Evolutionary conservation across 257 asterid species (phyloP).

Genomic region (Rhazya stricta): DNA sequence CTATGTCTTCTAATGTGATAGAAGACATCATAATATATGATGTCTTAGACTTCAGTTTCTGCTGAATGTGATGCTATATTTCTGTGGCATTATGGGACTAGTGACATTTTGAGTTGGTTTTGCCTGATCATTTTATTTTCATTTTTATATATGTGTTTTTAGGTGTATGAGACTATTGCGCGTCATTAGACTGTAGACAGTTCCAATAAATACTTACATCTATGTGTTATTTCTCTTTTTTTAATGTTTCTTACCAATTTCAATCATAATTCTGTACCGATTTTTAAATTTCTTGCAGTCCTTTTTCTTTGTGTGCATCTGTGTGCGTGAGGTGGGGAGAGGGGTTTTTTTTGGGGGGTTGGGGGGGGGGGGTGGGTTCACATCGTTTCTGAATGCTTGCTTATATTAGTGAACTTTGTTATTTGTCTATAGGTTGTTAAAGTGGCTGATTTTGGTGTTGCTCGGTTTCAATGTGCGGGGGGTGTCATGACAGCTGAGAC

Average conservation of each 20-base stretch:
- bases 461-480: conserved; percentile 34
- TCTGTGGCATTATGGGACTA: neutral
- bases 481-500: conserved; percentile 49
- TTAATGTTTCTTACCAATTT: too few species aligned
- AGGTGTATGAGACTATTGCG: neutral
- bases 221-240: neutral
- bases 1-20: neutral
- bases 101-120: neutral
- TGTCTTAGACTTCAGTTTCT: neutral
- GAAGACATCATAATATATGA: neutral
- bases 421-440: conserved; percentile 36
- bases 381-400: conserved; percentile 4
- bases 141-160: neutral
- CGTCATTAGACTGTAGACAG: neutral
- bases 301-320: too few species aligned
- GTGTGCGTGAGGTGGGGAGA: too few species aligned
- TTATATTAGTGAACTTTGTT: conserved; percentile 27
- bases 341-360: neutral
- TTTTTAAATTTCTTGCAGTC: neutral
- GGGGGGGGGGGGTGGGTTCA: too few species aligned
- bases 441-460: conserved; percentile 47
- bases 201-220: neutral
- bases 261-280: neutral
- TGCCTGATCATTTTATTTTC: neutral
- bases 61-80: neutral